Base-by-base conservation (phyloP, 805 yeast genomes). In the Lipomyces mesembrius region DNA sequence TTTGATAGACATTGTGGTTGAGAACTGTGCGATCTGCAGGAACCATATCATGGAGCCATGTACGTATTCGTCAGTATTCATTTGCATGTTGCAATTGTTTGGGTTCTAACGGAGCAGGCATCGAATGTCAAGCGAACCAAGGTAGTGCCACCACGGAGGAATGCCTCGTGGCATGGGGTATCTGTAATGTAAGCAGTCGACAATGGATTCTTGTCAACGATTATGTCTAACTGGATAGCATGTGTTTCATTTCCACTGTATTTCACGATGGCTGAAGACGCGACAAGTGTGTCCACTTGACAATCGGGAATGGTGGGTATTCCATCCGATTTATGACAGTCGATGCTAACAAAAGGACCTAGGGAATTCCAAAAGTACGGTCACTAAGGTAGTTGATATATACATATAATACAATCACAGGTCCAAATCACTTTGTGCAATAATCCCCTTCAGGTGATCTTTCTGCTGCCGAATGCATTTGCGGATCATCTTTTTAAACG, bases 31-130 rank as follows among this genome's bases (percentile, higher is more conserved):
- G 52, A 95, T 95, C 77, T 95, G 99, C 83, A 85, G 98, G 77
- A 95, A 94, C 79, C 98, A 94, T 79, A 84, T 95, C 72, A 95
- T 95, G 99, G 99, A 95, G 75, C 95, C 95, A 20, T 95, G 99
- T 77, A 90, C 17, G 69, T 61, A 12, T 17, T 34, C 8, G 12
- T 27, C 11, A 27, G 34, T 3, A 22, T 6, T 12, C 17, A 17
- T 14, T 25, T 52, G 17, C 34, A 9, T 49, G 4, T 52, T 25
- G 11, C 55, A 22, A 25, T 5, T 25, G 32, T 29, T 29, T 29
- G 4, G n/a, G 27, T 11, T 25, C 55, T 20, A 35, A 58, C 57
- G 34, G 35, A 52, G 35, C 51, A 69, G 71, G 72, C 71, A 80
- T 95, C 71, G 98, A 93, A 77, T 95, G 99, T 77, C 97, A 92